Percentiles rank a stretch among this genome's conserved stretches.
These are phyloP conservation scores for Aspergillus bombycis DNA, from an alignment of 2,329 filamentous ascomycete species.

Conservation along the genomic window DNA sequence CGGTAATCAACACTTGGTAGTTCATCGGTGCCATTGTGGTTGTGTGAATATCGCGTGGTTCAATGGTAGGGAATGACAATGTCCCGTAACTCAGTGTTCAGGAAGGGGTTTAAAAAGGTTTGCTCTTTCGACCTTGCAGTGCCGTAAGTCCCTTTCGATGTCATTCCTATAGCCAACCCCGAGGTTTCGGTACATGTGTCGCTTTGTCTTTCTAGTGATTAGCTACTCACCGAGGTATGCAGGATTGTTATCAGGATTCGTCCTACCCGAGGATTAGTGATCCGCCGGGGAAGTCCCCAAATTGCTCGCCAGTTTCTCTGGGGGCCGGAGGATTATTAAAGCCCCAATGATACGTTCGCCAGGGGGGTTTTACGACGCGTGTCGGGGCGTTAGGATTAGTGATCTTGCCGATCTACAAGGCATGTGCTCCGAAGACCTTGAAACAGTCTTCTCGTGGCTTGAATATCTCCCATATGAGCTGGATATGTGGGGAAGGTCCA, in stretches of 20 bases:
- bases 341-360: neutral
- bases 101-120: neutral
- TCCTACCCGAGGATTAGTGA: neutral
- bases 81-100: accelerated
- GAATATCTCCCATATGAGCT: too few relatives aligned
- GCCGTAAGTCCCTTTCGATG: neutral
- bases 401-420: neutral
- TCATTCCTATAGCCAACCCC: neutral
- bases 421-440: too few relatives aligned
- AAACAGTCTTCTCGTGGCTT: too few relatives aligned
- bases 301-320: too few relatives aligned
- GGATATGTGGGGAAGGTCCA: too few relatives aligned
- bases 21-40: neutral
- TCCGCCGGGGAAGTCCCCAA: neutral
- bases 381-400: neutral
- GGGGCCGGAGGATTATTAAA: neutral
- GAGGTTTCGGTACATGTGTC: neutral
- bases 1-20: neutral
- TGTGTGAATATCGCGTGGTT: neutral
- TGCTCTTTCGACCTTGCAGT: neutral
- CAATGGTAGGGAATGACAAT: neutral
- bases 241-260: neutral
- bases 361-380: neutral
- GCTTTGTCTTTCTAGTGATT: neutral
- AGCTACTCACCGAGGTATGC: neutral